Evolutionary conservation across 1,284 basidiomycete genomes (phyloP).

Genomic region (Neonothopanus nambi): DNA sequence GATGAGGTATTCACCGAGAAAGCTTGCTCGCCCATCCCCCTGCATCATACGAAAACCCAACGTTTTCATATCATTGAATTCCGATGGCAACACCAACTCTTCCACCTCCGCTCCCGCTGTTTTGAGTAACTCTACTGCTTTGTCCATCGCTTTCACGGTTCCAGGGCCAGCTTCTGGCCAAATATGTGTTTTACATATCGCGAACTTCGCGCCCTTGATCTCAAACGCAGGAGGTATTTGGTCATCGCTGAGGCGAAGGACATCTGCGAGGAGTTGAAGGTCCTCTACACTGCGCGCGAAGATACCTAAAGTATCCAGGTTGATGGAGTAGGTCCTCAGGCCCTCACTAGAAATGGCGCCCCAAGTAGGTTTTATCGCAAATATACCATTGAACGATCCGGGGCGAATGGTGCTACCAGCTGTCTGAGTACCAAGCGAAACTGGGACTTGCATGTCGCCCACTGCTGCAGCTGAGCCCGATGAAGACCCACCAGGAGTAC

Average conservation of each 20-base stretch:
- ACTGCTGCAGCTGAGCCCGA: conserved; percentile 23
- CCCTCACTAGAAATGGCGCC: conserved; percentile 21
- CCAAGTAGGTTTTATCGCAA: conserved; percentile 20
- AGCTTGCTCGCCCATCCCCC: conserved; percentile 15
- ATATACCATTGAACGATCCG: conserved; percentile 21
- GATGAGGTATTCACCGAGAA: conserved; percentile 17
- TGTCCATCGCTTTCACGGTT: conserved; percentile 16
- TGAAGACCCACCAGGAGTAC: conserved; percentile 22
- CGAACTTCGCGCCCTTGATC: conserved; percentile 18
- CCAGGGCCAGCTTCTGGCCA: conserved; percentile 19
- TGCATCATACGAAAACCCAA: conserved; percentile 7
- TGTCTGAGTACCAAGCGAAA: conserved; percentile 21
- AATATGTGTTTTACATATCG: conserved; percentile 19
- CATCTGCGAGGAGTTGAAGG: conserved; percentile 21
- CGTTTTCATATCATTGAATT: conserved; percentile 14
- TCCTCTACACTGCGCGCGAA: conserved; percentile 18
- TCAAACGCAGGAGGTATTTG: conserved; percentile 7
- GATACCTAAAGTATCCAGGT: conserved; percentile 21
- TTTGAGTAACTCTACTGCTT: conserved; percentile 15
- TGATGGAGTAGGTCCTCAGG: conserved; percentile 18
- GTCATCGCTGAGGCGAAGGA: conserved; percentile 17
- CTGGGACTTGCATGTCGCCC: conserved; percentile 19
- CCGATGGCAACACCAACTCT: conserved; percentile 19
- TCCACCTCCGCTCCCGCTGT: conserved; percentile 17
- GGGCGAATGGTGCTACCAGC: conserved; percentile 21